Percentiles rank a stretch among this genome's conserved stretches.
Evolutionary conservation across 306 rosid genomes (phyloP).

Genomic region (Gastrolobium villosum): DNA sequence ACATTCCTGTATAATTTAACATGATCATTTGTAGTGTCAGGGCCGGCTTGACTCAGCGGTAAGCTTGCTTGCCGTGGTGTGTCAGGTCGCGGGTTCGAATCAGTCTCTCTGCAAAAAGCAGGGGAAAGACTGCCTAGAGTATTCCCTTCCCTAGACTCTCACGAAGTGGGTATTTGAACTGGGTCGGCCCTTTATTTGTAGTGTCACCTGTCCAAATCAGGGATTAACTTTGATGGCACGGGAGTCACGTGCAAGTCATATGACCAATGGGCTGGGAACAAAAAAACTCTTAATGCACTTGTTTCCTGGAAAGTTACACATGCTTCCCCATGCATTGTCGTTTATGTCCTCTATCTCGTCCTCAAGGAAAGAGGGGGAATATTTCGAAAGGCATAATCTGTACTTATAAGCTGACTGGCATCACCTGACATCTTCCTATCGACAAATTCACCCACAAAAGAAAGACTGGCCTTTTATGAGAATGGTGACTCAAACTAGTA

Average conservation of each 20-base stretch:
- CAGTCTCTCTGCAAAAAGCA: too few species aligned
- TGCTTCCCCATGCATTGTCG: background rate
- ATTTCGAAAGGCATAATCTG: constrained; percentile 6
- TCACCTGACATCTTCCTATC: constrained; percentile 7
- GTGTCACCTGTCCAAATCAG: constrained; percentile 13
- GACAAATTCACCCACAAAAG: background rate
- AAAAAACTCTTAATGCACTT: background rate
- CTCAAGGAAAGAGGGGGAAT: background rate
- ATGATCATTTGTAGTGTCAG: constrained; percentile 12
- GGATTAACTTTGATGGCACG: constrained; percentile 21
- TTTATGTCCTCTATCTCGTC: background rate
- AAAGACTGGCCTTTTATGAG: too few species aligned
- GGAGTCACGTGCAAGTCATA: constrained; percentile 25
- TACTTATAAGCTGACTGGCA: background rate
- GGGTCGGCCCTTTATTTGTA: too few species aligned
- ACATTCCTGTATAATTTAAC: constrained; percentile 9
- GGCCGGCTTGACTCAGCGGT: too few species aligned
- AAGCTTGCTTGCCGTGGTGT: too few species aligned
- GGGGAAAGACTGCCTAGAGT: too few species aligned
- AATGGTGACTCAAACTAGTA: background rate
- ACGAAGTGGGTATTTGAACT: too few species aligned
- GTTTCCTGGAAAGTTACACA: background rate
- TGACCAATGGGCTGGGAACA: background rate
- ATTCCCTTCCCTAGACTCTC: too few species aligned
- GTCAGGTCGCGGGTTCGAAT: too few species aligned